Evolutionary conservation across 75 land plant species (phyloP), one percentile per base, ranked within the genome.

Genomic region (Picea glauca): DNA sequence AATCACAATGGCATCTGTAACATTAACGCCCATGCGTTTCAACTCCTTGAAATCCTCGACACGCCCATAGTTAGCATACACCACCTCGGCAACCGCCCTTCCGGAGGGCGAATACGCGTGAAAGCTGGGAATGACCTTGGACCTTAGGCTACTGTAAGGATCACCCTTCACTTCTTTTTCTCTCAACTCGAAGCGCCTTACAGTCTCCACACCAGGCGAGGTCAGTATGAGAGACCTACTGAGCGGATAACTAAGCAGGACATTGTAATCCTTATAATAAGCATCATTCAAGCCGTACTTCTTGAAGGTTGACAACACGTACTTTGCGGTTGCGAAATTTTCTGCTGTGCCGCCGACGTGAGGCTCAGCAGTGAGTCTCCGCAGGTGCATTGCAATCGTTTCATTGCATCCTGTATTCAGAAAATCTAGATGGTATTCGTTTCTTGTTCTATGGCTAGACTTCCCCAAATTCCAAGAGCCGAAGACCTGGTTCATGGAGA

Each of bases 41-140:
- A 94, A 79, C 58, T 70, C 78, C 57, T 26, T 33, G 66, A 81
- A 93, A 80, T 93, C 95, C 77, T 90, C 90, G 13, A 58, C 77
- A 1, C 95, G 82, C n/a, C 98, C 98, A 74, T 91, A 93, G 81
- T 89, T 89, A 58, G 78, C 95, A 77, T 91, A 94, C 13, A 89
- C 93, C 56, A 81, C 91, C 5, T 81, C 85, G 38, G 83, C 95
- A 3, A 57, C 46, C 13, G 76, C 95, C 30, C 82, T 61, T 33
- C 95, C 98, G 7, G 93, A 89, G n/a, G 85, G 84, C 13, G 93
- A 78, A 81, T 93, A 94, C 1, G 90, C 95, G 75, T 91, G 95
- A 85, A 87, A 94, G 13, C 95, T 78, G 3, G 91, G 88, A 13
- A 84, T 50, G 5, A 81, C 91, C 70, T 83, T 81, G 12, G 81